Evolutionary conservation across 176 grass and related monocot species (phyloP).

Genomic region (Aegilops bicornis): DNA sequence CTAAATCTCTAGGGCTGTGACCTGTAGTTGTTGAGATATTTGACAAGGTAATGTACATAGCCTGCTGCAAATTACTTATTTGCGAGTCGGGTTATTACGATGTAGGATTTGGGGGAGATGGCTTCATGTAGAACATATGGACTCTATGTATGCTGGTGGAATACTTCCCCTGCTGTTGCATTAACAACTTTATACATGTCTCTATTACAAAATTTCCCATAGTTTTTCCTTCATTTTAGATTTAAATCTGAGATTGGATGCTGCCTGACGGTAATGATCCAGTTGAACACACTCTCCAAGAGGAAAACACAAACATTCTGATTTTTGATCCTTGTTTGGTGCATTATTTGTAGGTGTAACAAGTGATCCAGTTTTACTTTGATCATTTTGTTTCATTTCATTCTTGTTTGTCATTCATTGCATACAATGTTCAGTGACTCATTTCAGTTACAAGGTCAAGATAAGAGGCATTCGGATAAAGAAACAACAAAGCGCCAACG

Average conservation of each 20-base stretch:
- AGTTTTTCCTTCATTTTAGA: too few relatives aligned
- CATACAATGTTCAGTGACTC: neutral
- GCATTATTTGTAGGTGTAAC: neutral
- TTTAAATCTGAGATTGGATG: neutral
- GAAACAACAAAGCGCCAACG: too few relatives aligned
- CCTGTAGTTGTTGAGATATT: neutral
- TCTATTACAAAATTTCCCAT: too few relatives aligned
- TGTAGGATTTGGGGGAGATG: neutral
- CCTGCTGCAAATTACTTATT: slow-evolving; percentile 37
- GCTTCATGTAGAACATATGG: slow-evolving; percentile 6
- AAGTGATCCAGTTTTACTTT: neutral
- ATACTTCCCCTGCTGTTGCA: neutral
- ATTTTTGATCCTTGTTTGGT: neutral
- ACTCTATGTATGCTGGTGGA: neutral
- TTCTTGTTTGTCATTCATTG: neutral
- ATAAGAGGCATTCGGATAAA: neutral
- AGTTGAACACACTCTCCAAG: neutral
- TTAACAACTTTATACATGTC: neutral
- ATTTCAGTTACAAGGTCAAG: neutral
- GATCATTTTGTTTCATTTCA: neutral
- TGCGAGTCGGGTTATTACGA: slow-evolving; percentile 16
- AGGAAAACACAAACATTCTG: neutral
- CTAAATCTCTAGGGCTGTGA: neutral
- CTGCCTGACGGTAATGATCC: neutral
- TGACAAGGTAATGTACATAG: slow-evolving; percentile 15